A percentile compares a stretch with the other conserved stretches of the same genome.
phyloP scores from a whole-genome alignment of 1,284 basidiomycete genomes.

The Heterobasidion irregulare region DNA sequence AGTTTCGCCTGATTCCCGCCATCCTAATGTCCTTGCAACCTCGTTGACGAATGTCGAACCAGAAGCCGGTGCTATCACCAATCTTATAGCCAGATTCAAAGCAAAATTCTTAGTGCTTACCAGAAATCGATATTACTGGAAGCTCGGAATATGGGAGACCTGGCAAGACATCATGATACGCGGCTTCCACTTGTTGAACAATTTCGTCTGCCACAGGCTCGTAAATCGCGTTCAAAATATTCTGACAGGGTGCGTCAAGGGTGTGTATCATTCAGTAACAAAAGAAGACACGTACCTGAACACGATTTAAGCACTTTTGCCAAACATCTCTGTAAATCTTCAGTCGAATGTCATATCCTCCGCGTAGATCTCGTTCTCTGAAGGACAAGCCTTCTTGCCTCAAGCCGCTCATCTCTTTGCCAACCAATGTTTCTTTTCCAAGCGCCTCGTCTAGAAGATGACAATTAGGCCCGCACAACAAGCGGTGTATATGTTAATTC shows the following conservation, averaged over 20 bases:
- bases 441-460: background rate
- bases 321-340: slow-evolving; percentile 21
- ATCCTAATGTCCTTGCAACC: slow-evolving; percentile 27
- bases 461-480: background rate
- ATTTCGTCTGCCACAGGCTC: slow-evolving; percentile 18
- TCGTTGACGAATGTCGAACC: slow-evolving; percentile 37
- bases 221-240: slow-evolving; percentile 14
- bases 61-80: slow-evolving; percentile 20
- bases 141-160: slow-evolving; percentile 53
- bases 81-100: slow-evolving; percentile 3
- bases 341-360: slow-evolving; percentile 21
- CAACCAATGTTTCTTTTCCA: background rate
- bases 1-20: slow-evolving; percentile 11
- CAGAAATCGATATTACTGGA: slow-evolving; percentile 49
- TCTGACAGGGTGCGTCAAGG: slow-evolving; percentile 6
- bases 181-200: slow-evolving; percentile 11
- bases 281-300: slow-evolving; percentile 18
- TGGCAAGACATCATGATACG: slow-evolving; percentile 27
- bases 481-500: background rate
- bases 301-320: slow-evolving; percentile 20
- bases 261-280: background rate
- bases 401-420: no score
- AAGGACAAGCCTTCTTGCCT: background rate
- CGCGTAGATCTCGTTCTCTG: slow-evolving; percentile 15
- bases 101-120: slow-evolving; percentile 22